Evolutionary conservation across 2,329 filamentous ascomycete genomes (phyloP), one percentile per base, ranked within the genome.

Genomic region (Trichoderma citrinoviride): DNA sequence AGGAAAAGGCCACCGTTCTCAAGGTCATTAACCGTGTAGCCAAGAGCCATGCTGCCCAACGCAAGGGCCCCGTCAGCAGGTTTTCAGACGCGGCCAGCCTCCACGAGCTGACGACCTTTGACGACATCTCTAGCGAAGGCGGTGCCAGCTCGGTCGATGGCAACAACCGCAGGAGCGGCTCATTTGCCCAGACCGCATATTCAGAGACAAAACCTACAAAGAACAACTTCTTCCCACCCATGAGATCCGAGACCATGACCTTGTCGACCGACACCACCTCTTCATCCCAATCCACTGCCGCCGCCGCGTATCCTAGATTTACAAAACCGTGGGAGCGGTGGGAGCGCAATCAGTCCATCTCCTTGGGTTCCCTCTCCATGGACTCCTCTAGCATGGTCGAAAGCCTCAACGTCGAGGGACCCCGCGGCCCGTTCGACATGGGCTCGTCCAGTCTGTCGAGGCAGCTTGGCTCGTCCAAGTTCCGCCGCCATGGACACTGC

Each of bases 1-100:
- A 85, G 67, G 92, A 97, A 74, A 87, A 87, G 47, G 82, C 88
- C 53, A 84, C 85, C 43, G 85, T 97, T 8, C 77, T 93, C 44
- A 84, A 82, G 69, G 84, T 95, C 41, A 91, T 97, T 56, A 89
- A 96, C 68, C 88, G 87, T 53, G 89, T 93, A 55, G 86, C 90
- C 21, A 87, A 82, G 72, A 87, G 83, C 40, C 90, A 93, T 65
- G 73, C 80, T 8, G 72, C 82, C 50, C 78, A 75, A 56, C 77
- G 79, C 54, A 81, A 77, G 49, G 77, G 78, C 15, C 75, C 76
- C 10, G 67, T 76, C 4, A 80, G 78, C 65, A 80, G 81, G 19
- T 81, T 83, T 65, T 85, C 85, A 0, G 85, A 86, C 49, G 78
- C 75, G 7, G 87, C 85, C 1, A 82, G 74, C 66, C 72, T 85